phyloP scores from a whole-genome alignment of 2,329 filamentous ascomycete species.

The Teratosphaeria nubilosa region DNA sequence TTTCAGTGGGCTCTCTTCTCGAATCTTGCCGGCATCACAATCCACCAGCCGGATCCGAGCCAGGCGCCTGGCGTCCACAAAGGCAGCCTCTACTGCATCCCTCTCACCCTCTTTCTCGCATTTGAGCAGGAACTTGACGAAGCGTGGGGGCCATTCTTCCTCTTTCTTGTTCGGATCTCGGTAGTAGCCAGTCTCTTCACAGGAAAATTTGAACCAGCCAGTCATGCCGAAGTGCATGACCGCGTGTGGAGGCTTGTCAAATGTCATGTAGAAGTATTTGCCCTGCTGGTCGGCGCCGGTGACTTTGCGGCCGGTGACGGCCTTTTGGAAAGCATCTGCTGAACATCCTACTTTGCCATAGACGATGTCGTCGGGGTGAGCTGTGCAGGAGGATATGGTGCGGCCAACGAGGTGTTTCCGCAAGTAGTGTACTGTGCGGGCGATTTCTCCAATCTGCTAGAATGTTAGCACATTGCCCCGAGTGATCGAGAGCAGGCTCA shows the following conservation, averaged over 20 bases:
- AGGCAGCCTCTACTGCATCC: constrained; percentile 57
- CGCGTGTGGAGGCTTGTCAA: constrained; percentile 67
- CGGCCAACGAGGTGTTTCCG: constrained; percentile 75
- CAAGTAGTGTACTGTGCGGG: constrained; percentile 77
- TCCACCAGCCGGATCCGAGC: constrained; percentile 72
- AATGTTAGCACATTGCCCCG: neutral
- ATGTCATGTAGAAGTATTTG: constrained; percentile 93
- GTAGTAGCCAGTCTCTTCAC: constrained; percentile 70
- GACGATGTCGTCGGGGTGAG: constrained; percentile 70
- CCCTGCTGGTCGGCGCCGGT: constrained; percentile 70
- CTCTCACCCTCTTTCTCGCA: constrained; percentile 29
- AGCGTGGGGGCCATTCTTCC: constrained; percentile 70
- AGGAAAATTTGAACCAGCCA: constrained; percentile 81
- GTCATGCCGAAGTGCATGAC: constrained; percentile 46
- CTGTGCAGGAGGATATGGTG: constrained; percentile 58
- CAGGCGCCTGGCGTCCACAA: constrained; percentile 73
- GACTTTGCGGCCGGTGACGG: constrained; percentile 65
- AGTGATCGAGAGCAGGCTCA: neutral
- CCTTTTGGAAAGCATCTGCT: constrained; percentile 61
- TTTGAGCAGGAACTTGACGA: constrained; percentile 74
- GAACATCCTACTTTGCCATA: constrained; percentile 86
- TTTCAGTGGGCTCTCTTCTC: constrained; percentile 65
- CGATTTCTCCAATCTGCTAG: constrained; percentile 49
- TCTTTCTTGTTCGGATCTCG: constrained; percentile 40
- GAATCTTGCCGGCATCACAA: constrained; percentile 64